phyloP scores from a whole-genome alignment of 2,329 filamentous ascomycete genomes.

The Penicillium sp. region DNA sequence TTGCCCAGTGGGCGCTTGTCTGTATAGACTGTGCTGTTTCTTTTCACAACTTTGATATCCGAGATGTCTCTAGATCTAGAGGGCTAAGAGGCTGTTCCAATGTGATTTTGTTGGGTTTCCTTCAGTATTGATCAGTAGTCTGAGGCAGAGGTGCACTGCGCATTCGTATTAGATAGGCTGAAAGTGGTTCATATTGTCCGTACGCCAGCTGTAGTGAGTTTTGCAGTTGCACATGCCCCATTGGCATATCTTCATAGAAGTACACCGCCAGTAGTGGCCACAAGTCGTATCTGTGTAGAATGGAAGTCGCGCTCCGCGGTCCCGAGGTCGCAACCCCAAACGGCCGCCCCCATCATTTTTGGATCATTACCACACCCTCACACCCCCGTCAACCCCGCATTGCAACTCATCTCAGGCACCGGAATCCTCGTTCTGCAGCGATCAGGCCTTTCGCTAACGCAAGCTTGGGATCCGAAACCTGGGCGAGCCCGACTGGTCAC shows the following conservation, averaged over 20 bases:
- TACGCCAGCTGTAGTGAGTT: background rate
- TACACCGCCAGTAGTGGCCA: background rate
- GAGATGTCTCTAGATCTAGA: slow-evolving; percentile 4
- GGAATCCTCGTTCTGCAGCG: background rate
- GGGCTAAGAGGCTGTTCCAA: slow-evolving; percentile 9
- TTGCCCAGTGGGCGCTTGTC: background rate
- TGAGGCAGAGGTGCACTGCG: background rate
- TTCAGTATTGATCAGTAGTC: background rate
- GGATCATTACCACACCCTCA: slow-evolving; percentile 1
- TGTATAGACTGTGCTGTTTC: slow-evolving; percentile 2
- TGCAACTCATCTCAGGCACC: background rate
- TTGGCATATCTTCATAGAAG: too few relatives aligned
- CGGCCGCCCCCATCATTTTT: background rate
- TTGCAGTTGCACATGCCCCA: background rate
- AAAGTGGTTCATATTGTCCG: background rate
- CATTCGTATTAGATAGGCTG: background rate
- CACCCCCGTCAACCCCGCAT: background rate
- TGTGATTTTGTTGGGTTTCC: slow-evolving; percentile 5
- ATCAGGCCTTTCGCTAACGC: background rate
- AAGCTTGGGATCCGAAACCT: background rate
- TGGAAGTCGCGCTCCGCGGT: background rate
- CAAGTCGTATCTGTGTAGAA: background rate
- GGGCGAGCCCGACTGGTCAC: background rate
- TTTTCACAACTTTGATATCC: slow-evolving; percentile 10
- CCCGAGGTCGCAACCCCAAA: slow-evolving; percentile 3